A percentile compares a stretch with the other conserved stretches of the same genome.
These are phyloP conservation scores for Meyerozyma smithsonii DNA, from an alignment of 1,139 yeast genomes.

Conservation along the genomic window DNA sequence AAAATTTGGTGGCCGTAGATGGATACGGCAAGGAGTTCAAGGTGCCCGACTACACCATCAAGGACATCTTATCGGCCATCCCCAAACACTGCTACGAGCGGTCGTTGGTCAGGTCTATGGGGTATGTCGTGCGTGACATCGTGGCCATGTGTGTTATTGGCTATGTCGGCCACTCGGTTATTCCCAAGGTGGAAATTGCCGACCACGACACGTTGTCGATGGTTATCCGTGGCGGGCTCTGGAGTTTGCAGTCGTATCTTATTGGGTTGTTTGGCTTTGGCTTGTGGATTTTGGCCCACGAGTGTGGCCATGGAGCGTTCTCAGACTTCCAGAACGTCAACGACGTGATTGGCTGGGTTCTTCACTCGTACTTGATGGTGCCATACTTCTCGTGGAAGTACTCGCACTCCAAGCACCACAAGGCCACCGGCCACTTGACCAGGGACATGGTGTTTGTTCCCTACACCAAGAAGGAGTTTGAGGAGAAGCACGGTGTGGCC, in stretches of 20 bases:
- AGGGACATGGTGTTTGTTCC: slow-evolving; percentile 64
- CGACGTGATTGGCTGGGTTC: slow-evolving; percentile 55
- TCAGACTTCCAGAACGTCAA: slow-evolving; percentile 52
- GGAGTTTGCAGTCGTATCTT: slow-evolving; percentile 47
- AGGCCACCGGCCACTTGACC: slow-evolving; percentile 57
- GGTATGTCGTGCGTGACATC: slow-evolving; percentile 57
- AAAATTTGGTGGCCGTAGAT: slow-evolving; percentile 40
- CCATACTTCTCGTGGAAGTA: slow-evolving; percentile 64
- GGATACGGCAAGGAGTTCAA: slow-evolving; percentile 53
- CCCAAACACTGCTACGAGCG: slow-evolving; percentile 62
- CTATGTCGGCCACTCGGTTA: slow-evolving; percentile 40
- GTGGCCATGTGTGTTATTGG: slow-evolving; percentile 38
- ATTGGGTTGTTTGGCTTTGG: slow-evolving; percentile 51
- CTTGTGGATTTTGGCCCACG: slow-evolving; percentile 61
- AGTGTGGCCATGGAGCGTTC: slow-evolving; percentile 64
- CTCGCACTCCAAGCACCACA: slow-evolving; percentile 59
- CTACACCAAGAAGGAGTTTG: slow-evolving; percentile 44
- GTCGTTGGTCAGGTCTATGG: slow-evolving; percentile 43
- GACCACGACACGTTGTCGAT: slow-evolving; percentile 22
- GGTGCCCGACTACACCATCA: slow-evolving; percentile 60
- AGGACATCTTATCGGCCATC: slow-evolving; percentile 55
- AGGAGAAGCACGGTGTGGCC: slow-evolving; percentile 14
- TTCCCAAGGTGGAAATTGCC: slow-evolving; percentile 38
- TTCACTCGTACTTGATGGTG: slow-evolving; percentile 53
- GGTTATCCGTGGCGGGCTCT: slow-evolving; percentile 46